A percentile compares a stretch with the other conserved stretches of the same genome.
These are phyloP conservation scores for Aspergillus sclerotialis DNA, from an alignment of 2,329 filamentous ascomycete species.

Conservation along the genomic window DNA sequence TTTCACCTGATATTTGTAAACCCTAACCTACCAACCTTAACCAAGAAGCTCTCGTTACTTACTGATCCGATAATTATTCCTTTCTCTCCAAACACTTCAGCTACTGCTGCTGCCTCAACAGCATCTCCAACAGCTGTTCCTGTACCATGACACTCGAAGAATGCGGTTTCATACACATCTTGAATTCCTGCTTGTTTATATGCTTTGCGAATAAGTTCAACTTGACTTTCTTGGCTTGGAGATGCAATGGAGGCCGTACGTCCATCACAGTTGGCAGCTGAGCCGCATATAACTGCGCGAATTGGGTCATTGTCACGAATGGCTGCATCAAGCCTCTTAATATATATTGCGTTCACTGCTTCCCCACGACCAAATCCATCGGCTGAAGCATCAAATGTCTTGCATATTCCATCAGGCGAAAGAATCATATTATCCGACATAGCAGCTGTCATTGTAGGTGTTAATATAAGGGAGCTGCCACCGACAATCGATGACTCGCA, in stretches of 20 bases:
- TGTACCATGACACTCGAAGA: slow-evolving; percentile 11
- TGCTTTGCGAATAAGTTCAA: slow-evolving; percentile 8
- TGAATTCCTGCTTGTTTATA: slow-evolving; percentile 6
- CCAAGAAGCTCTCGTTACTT: too few species aligned
- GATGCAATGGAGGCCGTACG: slow-evolving; percentile 8
- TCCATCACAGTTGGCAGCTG: slow-evolving; percentile 8
- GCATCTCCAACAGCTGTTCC: slow-evolving; percentile 9
- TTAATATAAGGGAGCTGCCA: slow-evolving; percentile 28
- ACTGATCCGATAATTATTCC: slow-evolving; percentile 6
- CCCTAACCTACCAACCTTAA: too few species aligned
- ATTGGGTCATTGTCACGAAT: slow-evolving; percentile 38
- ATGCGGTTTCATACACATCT: slow-evolving; percentile 4
- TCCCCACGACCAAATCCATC: slow-evolving; percentile 30
- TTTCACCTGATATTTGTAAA: slow-evolving; percentile 10
- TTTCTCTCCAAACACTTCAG: slow-evolving; percentile 1
- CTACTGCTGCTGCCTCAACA: slow-evolving; percentile 4
- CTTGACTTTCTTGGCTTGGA: slow-evolving; percentile 9
- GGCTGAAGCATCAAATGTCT: slow-evolving; percentile 21
- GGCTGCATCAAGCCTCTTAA: slow-evolving; percentile 38
- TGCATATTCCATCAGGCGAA: slow-evolving; percentile 20
- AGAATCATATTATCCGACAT: slow-evolving; percentile 29
- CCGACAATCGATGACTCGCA: slow-evolving; percentile 24
- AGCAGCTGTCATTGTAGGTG: slow-evolving; percentile 17
- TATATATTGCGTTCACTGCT: slow-evolving; percentile 22
- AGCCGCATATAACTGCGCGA: slow-evolving; percentile 19